Base-by-base conservation (phyloP, 192 early-diverging fungal genomes). In the Coemansia sp. region DNA sequence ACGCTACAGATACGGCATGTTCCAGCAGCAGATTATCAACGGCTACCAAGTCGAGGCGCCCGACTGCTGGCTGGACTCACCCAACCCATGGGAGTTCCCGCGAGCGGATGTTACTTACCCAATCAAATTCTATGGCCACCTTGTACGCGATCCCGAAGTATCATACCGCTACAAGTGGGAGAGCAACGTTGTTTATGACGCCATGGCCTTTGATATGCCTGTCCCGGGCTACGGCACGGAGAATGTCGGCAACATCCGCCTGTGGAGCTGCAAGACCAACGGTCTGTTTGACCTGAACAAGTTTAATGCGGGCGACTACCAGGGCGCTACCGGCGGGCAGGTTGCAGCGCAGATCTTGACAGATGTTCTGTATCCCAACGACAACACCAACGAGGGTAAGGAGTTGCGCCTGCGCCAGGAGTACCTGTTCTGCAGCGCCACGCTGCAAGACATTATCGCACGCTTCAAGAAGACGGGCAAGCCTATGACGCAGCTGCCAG, bases 1-100 rank as follows among this genome's bases (percentile, higher is more conserved):
- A 60, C 88, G 97, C 34, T 98, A 97, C 85, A 92, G 88, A 56
- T 98, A 98, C 79, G 97, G 97, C 72, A 97, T 98, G 83, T 98
- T 98, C 85, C 90, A 98, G 81, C 97, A 98, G 81, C 85, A 88
- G 77, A 93, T 98, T 66, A 84, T 94, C 49, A 94, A 98, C 64
- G 97, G 97, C 5, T 96, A 90, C 78, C 97, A 98, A 74, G 88
- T 88, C 19, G 95, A 98, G 74, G 86, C 83, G 41, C 95, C 95
- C 16, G 96, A 98, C 80, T 95, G 95, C 80, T 98, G 96, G 96
- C 86, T 98, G 49, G 93, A 90, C 67, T 89, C 92, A 76, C 93
- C 93, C 60, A 98, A 98, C 73, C 94, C 96, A 18, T 98, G 96
- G 96, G 93, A 98, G 72, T 86, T 96, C 70, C 90, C 93, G 68